A percentile compares a stretch with the other conserved stretches of the same genome.
phyloP scores from a whole-genome alignment of 495 filamentous ascomycete genomes.

The Penicillium antarcticum region DNA sequence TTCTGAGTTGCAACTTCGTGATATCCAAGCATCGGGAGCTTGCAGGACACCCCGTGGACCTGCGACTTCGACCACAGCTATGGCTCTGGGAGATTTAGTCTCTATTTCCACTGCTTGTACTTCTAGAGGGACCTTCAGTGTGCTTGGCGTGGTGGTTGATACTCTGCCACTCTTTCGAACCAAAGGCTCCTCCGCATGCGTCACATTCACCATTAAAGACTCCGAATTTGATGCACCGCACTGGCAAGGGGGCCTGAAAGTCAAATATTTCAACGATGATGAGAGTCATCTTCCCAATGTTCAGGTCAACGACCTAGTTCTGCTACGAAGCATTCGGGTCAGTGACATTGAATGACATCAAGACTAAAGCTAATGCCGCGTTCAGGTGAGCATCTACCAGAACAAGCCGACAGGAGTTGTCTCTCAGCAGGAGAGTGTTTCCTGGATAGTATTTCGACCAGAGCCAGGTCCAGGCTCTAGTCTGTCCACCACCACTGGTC shows the following conservation, averaged over 20 bases:
- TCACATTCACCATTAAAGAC: constrained; percentile 52
- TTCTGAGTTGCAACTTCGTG: background rate
- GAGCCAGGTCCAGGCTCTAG: constrained; percentile 21
- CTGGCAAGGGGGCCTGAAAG: constrained; percentile 41
- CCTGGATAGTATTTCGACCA: constrained; percentile 39
- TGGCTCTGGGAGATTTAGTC: constrained; percentile 25
- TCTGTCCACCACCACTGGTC: constrained; percentile 28
- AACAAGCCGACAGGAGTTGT: constrained; percentile 26
- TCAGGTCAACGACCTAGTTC: constrained; percentile 43
- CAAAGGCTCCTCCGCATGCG: constrained; percentile 31
- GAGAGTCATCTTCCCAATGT: constrained; percentile 35
- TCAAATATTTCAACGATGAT: constrained; percentile 48
- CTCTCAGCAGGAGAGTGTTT: constrained; percentile 23
- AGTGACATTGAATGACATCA: constrained; percentile 5
- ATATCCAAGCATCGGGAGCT: constrained; percentile 1
- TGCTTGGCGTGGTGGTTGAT: constrained; percentile 52
- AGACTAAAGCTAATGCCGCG: constrained; percentile 1
- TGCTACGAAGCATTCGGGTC: constrained; percentile 43
- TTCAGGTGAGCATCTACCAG: constrained; percentile 24
- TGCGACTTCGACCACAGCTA: constrained; percentile 2
- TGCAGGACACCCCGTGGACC: background rate
- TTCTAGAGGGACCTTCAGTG: constrained; percentile 26
- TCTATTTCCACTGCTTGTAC: constrained; percentile 35
- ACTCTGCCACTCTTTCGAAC: constrained; percentile 25
- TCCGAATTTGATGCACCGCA: constrained; percentile 25